Conservation (phyloP, 2,329 filamentous ascomycete genomes). For the Pseudocercospora musae region DNA sequence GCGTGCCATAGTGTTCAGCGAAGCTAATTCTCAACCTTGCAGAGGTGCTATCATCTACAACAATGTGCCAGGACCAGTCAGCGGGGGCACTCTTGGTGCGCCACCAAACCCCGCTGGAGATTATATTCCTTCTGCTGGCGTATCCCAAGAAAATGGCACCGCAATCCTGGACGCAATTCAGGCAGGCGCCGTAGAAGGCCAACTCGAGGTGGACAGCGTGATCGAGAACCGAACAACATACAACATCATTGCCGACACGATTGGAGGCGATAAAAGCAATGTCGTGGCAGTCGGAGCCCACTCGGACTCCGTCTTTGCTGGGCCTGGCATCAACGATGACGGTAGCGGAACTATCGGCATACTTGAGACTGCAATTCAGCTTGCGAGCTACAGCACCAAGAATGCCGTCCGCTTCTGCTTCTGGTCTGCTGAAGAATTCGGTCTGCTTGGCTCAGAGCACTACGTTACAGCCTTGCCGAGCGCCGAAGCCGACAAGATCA, state of each 20-base stretch:
- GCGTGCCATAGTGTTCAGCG: neutral
- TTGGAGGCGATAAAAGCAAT: constrained; percentile 57
- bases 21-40: neutral
- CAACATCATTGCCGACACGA: constrained; percentile 61
- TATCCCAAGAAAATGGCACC: constrained; percentile 59
- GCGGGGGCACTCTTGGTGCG: constrained; percentile 64
- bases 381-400: constrained; percentile 69
- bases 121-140: constrained; percentile 66
- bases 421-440: constrained; percentile 64
- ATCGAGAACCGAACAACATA: constrained; percentile 48
- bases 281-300: constrained; percentile 59
- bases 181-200: constrained; percentile 38
- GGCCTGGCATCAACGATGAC: constrained; percentile 75
- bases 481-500: constrained; percentile 56
- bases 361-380: constrained; percentile 57
- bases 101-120: constrained; percentile 51
- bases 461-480: constrained; percentile 47
- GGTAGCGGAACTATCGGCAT: constrained; percentile 64
- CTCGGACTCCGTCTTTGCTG: constrained; percentile 58
- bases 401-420: constrained; percentile 66
- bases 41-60: constrained; percentile 72
- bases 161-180: constrained; percentile 55
- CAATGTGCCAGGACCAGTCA: constrained; percentile 54
- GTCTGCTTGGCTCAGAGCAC: constrained; percentile 58
- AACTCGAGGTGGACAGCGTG: constrained; percentile 44